These are phyloP conservation scores for Arthrocladium fulminans DNA, from an alignment of 2,329 filamentous ascomycete species.

Conservation along the genomic window DNA sequence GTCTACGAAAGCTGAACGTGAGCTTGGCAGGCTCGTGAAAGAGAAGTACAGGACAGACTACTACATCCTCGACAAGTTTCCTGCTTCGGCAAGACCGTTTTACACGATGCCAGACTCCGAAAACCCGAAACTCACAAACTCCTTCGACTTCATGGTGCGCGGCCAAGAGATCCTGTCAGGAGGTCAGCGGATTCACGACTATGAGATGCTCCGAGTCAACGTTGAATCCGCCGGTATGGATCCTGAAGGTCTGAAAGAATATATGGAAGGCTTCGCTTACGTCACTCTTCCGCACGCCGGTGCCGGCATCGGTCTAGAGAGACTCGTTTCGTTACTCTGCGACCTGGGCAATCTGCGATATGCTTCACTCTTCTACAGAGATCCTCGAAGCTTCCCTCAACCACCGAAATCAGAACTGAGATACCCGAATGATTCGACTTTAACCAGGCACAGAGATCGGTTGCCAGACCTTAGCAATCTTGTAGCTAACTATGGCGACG, in stretches of 20 bases:
- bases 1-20: slow-evolving; percentile 66
- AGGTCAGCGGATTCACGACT: slow-evolving; percentile 73
- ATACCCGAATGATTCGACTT: slow-evolving; percentile 70
- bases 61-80: slow-evolving; percentile 80
- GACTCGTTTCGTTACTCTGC: slow-evolving; percentile 66
- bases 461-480: slow-evolving; percentile 58
- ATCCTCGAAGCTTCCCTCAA: slow-evolving; percentile 66
- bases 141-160: slow-evolving; percentile 77
- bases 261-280: too few relatives aligned
- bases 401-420: slow-evolving; percentile 41
- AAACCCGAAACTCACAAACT: slow-evolving; percentile 62
- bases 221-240: slow-evolving; percentile 62
- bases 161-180: slow-evolving; percentile 77
- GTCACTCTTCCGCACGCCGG: too few relatives aligned
- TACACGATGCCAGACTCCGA: slow-evolving; percentile 68
- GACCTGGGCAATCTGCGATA: slow-evolving; percentile 71
- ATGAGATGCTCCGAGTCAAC: slow-evolving; percentile 55
- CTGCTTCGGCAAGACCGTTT: slow-evolving; percentile 65
- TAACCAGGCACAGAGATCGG: slow-evolving; percentile 41
- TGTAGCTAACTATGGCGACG: slow-evolving; percentile 80
- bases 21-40: slow-evolving; percentile 65
- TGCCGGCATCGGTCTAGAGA: slow-evolving; percentile 72
- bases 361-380: slow-evolving; percentile 67
- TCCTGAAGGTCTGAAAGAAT: slow-evolving; percentile 65
- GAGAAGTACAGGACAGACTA: slow-evolving; percentile 73